Evolutionary conservation across 305 asterid species (phyloP).

Genomic region (Fraxinus platypoda): DNA sequence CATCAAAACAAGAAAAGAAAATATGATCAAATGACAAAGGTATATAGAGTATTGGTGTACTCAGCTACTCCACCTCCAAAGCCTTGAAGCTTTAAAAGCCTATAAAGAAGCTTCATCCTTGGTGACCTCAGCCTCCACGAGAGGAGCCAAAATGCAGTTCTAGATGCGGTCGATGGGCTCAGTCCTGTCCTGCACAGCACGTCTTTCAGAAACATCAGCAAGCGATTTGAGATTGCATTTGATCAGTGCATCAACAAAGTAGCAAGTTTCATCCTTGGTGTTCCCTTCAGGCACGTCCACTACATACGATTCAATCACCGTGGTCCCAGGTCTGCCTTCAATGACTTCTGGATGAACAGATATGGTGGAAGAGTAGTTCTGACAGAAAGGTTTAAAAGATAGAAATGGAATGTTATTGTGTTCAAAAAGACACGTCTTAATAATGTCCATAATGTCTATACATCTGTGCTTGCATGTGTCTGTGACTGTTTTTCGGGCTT

Average conservation of each 20-base stretch:
- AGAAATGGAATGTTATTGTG: slow-evolving; percentile 10
- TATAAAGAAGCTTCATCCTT: slow-evolving; percentile 49
- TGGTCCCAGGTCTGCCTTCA: slow-evolving; percentile 68
- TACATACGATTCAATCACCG: slow-evolving; percentile 73
- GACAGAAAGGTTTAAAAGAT: slow-evolving; percentile 23
- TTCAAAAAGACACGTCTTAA: neutral
- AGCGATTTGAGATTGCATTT: slow-evolving; percentile 74
- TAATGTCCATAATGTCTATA: neutral
- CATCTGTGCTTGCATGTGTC: neutral
- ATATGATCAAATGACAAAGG: slow-evolving; percentile 13
- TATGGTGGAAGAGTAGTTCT: slow-evolving; percentile 72
- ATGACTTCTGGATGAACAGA: slow-evolving; percentile 77
- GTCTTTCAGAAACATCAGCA: slow-evolving; percentile 73
- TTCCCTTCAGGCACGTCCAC: slow-evolving; percentile 86
- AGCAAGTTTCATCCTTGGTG: slow-evolving; percentile 82
- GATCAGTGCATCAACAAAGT: slow-evolving; percentile 73
- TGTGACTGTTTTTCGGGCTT: neutral
- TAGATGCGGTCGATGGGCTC: slow-evolving; percentile 49
- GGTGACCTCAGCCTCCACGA: slow-evolving; percentile 34
- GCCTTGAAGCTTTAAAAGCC: slow-evolving; percentile 32
- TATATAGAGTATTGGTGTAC: slow-evolving; percentile 27
- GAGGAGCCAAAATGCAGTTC: neutral
- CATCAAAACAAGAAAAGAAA: neutral
- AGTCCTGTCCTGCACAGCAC: slow-evolving; percentile 61
- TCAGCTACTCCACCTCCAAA: slow-evolving; percentile 44